Evolutionary conservation across 108 stramenopile species (phyloP).

Genomic region (Pseudonitzschia pungens): DNA sequence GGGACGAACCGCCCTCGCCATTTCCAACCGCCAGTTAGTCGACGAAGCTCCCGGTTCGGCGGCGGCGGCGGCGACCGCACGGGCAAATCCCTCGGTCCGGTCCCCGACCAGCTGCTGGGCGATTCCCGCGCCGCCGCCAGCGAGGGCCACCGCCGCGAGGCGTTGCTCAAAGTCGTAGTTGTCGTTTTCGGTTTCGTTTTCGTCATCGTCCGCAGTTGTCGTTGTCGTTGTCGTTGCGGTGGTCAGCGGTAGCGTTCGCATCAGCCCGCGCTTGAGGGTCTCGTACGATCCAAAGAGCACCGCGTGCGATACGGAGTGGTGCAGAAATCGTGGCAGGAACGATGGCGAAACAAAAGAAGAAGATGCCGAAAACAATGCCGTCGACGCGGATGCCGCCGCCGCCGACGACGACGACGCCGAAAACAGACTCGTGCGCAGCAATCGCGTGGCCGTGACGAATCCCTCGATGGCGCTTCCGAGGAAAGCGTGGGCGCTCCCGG

Average conservation of each 20-base stretch:
- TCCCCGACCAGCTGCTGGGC: conserved; percentile 57
- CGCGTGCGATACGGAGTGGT: conserved; percentile 64
- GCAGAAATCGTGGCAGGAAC: conserved; percentile 22
- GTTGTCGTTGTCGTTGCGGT: background rate
- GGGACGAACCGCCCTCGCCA: no score
- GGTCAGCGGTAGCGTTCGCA: background rate
- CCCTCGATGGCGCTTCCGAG: conserved; percentile 13
- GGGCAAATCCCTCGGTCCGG: conserved; percentile 43
- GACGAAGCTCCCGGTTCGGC: no score
- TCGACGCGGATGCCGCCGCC: background rate
- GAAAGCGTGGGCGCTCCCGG: background rate
- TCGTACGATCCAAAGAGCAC: conserved; percentile 73
- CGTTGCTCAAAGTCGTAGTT: background rate
- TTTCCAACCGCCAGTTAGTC: no score
- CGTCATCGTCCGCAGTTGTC: background rate
- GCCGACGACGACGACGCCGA: background rate
- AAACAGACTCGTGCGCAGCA: background rate
- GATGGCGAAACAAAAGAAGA: no score
- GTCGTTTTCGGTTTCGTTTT: background rate
- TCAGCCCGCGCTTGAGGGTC: conserved; percentile 39
- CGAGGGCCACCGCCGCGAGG: conserved; percentile 38
- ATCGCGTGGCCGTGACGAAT: background rate
- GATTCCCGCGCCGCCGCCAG: conserved; percentile 68
- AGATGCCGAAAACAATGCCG: background rate
- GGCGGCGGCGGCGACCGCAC: background rate